A percentile compares a stretch with the other conserved stretches of the same genome.
These are phyloP conservation scores for Populus tremula DNA, from an alignment of 345 rosid species.

Conservation along the genomic window DNA sequence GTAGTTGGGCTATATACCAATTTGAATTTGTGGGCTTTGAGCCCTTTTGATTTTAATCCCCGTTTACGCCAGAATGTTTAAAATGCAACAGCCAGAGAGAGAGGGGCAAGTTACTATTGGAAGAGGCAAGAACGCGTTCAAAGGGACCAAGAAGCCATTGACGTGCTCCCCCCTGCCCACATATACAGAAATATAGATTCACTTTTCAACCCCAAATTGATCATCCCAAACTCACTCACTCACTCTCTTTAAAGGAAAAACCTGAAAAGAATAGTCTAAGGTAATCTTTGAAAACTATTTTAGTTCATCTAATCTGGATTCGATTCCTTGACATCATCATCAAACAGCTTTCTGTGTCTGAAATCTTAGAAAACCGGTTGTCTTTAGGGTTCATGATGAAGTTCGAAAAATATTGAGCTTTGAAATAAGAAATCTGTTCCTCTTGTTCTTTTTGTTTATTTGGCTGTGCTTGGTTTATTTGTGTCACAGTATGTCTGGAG, in stretches of 20 bases:
- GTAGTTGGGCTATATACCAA: no score
- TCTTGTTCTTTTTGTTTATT: background rate
- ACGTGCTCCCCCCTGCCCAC: no score
- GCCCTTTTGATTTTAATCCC: no score
- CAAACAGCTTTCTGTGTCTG: background rate
- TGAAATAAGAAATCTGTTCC: no score
- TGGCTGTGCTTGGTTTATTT: background rate
- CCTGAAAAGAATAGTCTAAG: background rate
- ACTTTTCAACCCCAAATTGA: background rate
- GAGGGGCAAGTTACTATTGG: no score
- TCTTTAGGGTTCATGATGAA: background rate
- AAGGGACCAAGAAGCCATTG: no score
- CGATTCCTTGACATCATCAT: no score
- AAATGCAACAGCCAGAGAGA: background rate
- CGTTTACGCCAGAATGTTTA: no score
- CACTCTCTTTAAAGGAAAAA: background rate
- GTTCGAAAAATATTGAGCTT: background rate
- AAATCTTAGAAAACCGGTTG: background rate
- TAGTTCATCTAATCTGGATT: background rate
- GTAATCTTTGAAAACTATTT: background rate
- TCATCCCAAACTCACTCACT: background rate
- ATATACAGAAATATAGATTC: no score
- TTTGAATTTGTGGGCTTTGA: no score
- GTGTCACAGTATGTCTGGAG: conserved; percentile 62
- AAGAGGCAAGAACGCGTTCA: no score